Evolutionary conservation across 2,329 filamentous ascomycete genomes (phyloP).

Genomic region (Cordyceps cicadae): DNA sequence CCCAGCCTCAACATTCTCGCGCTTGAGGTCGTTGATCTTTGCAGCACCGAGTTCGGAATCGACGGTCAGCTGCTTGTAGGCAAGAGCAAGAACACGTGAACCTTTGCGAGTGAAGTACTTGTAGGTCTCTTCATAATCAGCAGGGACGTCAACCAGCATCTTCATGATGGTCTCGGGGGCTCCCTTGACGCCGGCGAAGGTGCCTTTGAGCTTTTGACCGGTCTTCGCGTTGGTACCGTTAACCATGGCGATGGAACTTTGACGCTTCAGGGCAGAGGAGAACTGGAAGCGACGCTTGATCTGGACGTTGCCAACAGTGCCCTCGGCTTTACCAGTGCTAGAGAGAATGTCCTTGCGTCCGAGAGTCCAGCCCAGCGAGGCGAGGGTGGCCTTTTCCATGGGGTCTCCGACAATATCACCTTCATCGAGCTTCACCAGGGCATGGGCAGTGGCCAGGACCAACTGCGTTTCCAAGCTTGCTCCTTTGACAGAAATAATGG

Average conservation of each 20-base stretch:
- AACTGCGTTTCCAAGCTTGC: slow-evolving; percentile 77
- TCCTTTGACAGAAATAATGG: slow-evolving; percentile 62
- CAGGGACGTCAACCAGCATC: slow-evolving; percentile 76
- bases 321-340: slow-evolving; percentile 39
- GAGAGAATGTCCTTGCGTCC: slow-evolving; percentile 79
- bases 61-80: slow-evolving; percentile 80
- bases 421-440: slow-evolving; percentile 91
- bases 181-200: slow-evolving; percentile 93
- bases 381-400: slow-evolving; percentile 95
- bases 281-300: slow-evolving; percentile 98
- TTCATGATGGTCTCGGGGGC: slow-evolving; percentile 94
- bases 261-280: slow-evolving; percentile 89
- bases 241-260: slow-evolving; percentile 87
- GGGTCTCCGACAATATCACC: slow-evolving; percentile 96
- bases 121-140: slow-evolving; percentile 93
- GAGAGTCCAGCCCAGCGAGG: slow-evolving; percentile 85
- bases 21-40: slow-evolving; percentile 87
- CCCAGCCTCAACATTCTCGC: slow-evolving; percentile 80
- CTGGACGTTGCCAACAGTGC: slow-evolving; percentile 64
- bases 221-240: slow-evolving; percentile 62
- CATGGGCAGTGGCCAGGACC: slow-evolving; percentile 89
- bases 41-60: slow-evolving; percentile 74
- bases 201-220: slow-evolving; percentile 69
- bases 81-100: slow-evolving; percentile 85
- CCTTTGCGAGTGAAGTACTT: slow-evolving; percentile 97